Percentiles rank a stretch among this genome's conserved stretches.
These are phyloP conservation scores for Amanita fuliginea DNA, from an alignment of 768 basidiomycete species.

Conservation along the genomic window DNA sequence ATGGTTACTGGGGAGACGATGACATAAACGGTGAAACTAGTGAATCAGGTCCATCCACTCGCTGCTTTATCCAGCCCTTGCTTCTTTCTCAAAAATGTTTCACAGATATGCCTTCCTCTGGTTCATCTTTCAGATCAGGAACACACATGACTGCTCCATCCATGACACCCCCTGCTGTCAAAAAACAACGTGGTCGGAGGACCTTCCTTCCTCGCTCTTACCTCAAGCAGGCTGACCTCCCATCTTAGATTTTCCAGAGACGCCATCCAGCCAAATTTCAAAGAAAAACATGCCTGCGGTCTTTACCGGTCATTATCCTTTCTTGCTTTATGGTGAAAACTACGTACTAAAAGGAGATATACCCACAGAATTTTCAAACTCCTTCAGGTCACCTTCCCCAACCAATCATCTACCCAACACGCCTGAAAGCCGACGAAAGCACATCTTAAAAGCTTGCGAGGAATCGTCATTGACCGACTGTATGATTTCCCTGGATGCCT, in stretches of 20 bases:
- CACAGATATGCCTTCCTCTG: neutral
- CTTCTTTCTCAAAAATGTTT: neutral
- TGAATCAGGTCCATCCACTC: too few species aligned
- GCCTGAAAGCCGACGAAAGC: neutral
- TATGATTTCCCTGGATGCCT: too few species aligned
- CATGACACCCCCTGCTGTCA: neutral
- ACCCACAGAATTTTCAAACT: neutral
- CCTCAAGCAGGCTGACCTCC: neutral
- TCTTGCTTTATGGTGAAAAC: neutral
- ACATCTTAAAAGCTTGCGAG: neutral
- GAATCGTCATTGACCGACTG: too few species aligned
- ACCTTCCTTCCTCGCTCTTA: neutral
- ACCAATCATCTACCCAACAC: neutral
- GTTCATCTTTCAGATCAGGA: neutral
- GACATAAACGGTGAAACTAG: neutral
- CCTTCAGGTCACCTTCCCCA: neutral
- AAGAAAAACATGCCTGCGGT: neutral
- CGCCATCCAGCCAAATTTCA: neutral
- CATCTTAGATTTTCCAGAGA: neutral
- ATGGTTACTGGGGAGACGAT: constrained; percentile 6
- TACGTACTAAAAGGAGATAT: neutral
- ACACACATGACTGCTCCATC: neutral
- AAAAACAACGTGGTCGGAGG: neutral
- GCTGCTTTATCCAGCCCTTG: too few species aligned
- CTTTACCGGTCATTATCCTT: neutral